Conservation (phyloP, 2,329 filamentous ascomycete genomes). For the Amauroascus verrucosus region DNA sequence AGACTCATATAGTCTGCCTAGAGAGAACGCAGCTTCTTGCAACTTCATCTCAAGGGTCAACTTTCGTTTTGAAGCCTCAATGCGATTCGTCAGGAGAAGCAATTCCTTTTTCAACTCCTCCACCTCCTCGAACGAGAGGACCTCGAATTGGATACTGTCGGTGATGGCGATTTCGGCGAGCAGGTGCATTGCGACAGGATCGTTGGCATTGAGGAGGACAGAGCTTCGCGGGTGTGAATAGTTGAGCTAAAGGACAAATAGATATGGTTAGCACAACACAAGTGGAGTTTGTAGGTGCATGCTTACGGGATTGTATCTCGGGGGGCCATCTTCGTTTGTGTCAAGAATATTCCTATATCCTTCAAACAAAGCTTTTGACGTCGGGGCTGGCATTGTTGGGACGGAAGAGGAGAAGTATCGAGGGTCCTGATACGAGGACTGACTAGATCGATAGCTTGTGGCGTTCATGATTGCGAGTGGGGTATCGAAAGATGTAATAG, state of each 20-base stretch:
- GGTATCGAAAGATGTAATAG: not conserved
- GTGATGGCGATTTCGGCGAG: constrained; percentile 86
- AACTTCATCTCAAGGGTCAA: constrained; percentile 86
- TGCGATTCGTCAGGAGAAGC: constrained; percentile 59
- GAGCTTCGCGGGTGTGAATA: constrained; percentile 26
- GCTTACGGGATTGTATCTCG: constrained; percentile 50
- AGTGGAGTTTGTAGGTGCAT: not conserved
- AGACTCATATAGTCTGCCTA: constrained; percentile 69
- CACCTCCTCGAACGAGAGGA: constrained; percentile 83
- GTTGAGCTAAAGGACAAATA: constrained; percentile 47
- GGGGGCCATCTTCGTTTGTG: constrained; percentile 45
- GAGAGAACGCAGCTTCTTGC: constrained; percentile 79
- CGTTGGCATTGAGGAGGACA: constrained; percentile 37
- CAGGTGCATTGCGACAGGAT: constrained; percentile 72
- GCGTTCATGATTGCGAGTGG: constrained; percentile 20
- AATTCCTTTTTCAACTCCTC: constrained; percentile 85
- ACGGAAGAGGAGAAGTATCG: constrained; percentile 30
- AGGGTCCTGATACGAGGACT: constrained; percentile 32
- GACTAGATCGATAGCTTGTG: constrained; percentile 30
- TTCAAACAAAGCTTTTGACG: constrained; percentile 44
- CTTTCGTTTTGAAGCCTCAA: constrained; percentile 72
- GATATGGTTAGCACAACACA: constrained; percentile 5
- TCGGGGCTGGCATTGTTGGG: constrained; percentile 18
- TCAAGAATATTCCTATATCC: constrained; percentile 50
- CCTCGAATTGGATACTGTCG: constrained; percentile 75